Percentiles rank a stretch among this genome's conserved stretches.
Evolutionary conservation across 2,329 filamentous ascomycete species (phyloP).

Genomic region (Paecilomyces niveus): DNA sequence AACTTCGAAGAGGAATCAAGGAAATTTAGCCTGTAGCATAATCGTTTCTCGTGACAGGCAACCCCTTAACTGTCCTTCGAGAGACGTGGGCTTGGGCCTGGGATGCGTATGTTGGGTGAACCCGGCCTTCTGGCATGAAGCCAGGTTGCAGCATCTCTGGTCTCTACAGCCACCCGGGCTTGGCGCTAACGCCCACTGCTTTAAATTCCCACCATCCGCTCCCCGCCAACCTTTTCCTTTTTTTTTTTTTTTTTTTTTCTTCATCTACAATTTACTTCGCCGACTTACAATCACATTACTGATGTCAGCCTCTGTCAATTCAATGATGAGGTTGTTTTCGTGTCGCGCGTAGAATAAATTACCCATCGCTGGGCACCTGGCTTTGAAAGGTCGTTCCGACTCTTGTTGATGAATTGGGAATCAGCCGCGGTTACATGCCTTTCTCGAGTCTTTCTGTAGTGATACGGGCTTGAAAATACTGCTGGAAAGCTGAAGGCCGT

Average conservation of each 20-base stretch:
- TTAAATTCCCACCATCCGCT: conserved; percentile 21
- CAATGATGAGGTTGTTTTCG: conserved; percentile 57
- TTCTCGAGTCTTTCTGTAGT: background rate
- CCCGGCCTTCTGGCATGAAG: conserved; percentile 29
- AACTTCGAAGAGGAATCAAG: conserved; percentile 14
- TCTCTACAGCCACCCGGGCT: conserved; percentile 25
- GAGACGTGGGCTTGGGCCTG: conserved; percentile 20
- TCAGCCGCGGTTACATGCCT: conserved; percentile 60
- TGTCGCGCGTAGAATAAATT: conserved; percentile 59
- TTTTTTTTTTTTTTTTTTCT: conserved; percentile 32
- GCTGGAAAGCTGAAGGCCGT: background rate
- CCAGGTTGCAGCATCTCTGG: conserved; percentile 39
- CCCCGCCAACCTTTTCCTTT: conserved; percentile 20
- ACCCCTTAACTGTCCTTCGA: conserved; percentile 22
- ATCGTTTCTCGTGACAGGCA: conserved; percentile 22
- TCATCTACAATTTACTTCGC: conserved; percentile 39
- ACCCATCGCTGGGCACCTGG: conserved; percentile 67
- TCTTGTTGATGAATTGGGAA: conserved; percentile 59
- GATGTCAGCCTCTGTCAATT: conserved; percentile 46
- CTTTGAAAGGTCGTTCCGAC: conserved; percentile 59
- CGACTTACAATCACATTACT: conserved; percentile 55
- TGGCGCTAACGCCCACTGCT: conserved; percentile 11
- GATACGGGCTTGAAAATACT: background rate
- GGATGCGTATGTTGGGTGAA: conserved; percentile 29
- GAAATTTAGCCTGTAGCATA: conserved; percentile 20